Conservation (phyloP, 768 basidiomycete species). For the Phaffia tasmanica region DNA sequence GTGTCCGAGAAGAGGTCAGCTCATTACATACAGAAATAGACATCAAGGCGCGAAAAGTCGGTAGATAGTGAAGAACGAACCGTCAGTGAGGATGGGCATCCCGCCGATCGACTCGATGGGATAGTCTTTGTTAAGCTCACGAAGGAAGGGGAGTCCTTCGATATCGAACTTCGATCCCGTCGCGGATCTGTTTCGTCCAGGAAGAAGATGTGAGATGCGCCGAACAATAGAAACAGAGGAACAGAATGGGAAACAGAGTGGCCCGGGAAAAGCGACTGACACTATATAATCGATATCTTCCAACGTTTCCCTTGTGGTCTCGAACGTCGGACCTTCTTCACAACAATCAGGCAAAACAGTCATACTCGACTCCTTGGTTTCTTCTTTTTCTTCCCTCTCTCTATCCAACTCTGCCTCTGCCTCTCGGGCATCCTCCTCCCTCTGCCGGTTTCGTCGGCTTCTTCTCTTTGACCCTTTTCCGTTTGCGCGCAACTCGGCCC, state of each 20-base stretch:
- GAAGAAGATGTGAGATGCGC: neutral
- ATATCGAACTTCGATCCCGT: slow-evolving; percentile 26
- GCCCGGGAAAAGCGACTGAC: neutral
- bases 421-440: no score
- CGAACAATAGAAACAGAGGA: neutral
- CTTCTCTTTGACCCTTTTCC: no score
- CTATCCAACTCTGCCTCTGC: no score
- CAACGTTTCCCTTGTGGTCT: neutral
- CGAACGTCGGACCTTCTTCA: neutral
- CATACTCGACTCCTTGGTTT: no score
- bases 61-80: neutral
- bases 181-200: slow-evolving; percentile 6
- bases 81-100: slow-evolving; percentile 8
- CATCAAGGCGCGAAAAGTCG: neutral
- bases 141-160: slow-evolving; percentile 21
- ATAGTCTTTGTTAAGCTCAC: slow-evolving; percentile 13
- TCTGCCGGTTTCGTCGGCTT: no score
- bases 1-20: no score
- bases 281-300: slow-evolving; percentile 10
- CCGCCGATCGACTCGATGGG: slow-evolving; percentile 27
- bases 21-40: neutral
- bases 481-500: neutral
- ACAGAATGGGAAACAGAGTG: neutral
- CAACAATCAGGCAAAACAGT: no score
- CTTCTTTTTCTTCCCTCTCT: no score